phyloP scores from a whole-genome alignment of 1,284 basidiomycete genomes.

The Sutorius eximius region DNA sequence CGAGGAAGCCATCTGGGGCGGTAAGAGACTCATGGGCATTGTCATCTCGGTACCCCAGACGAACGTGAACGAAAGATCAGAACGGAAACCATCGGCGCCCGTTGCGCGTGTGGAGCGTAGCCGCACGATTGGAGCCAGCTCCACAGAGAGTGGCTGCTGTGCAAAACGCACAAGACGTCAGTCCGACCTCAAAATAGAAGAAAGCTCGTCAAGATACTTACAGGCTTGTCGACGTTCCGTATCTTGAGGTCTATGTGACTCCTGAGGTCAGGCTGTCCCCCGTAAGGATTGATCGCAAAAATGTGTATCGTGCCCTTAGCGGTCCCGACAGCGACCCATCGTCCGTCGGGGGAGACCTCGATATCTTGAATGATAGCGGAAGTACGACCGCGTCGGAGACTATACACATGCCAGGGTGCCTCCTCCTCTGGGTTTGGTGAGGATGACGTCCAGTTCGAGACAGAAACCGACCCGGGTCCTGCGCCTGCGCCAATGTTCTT shows the following conservation, averaged over 20 bases:
- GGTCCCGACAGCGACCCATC: conserved; percentile 73
- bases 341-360: conserved; percentile 61
- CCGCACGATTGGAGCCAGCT: conserved; percentile 58
- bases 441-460: conserved; percentile 2
- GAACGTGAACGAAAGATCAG: conserved; percentile 58
- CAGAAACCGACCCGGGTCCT: conserved; percentile 5
- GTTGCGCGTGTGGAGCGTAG: conserved; percentile 44
- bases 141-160: conserved; percentile 53
- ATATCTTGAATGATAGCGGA: conserved; percentile 60
- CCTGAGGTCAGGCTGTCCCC: conserved; percentile 62
- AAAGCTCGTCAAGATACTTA: conserved; percentile 33
- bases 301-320: conserved; percentile 67
- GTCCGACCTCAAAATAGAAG: not conserved
- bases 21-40: conserved; percentile 43
- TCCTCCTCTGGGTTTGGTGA: conserved; percentile 18
- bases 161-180: conserved; percentile 6
- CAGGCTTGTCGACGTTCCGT: conserved; percentile 52
- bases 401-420: conserved; percentile 63
- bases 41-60: conserved; percentile 39
- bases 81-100: conserved; percentile 34
- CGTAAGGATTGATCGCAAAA: conserved; percentile 75
- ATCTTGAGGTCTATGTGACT: conserved; percentile 65
- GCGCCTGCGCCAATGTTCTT: conserved; percentile 6
- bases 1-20: conserved; percentile 34
- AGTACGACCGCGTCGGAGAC: conserved; percentile 71